A percentile compares a stretch with the other conserved stretches of the same genome.
These are phyloP conservation scores for Zalerion maritima DNA, from an alignment of 495 filamentous ascomycete genomes.

Conservation along the genomic window DNA sequence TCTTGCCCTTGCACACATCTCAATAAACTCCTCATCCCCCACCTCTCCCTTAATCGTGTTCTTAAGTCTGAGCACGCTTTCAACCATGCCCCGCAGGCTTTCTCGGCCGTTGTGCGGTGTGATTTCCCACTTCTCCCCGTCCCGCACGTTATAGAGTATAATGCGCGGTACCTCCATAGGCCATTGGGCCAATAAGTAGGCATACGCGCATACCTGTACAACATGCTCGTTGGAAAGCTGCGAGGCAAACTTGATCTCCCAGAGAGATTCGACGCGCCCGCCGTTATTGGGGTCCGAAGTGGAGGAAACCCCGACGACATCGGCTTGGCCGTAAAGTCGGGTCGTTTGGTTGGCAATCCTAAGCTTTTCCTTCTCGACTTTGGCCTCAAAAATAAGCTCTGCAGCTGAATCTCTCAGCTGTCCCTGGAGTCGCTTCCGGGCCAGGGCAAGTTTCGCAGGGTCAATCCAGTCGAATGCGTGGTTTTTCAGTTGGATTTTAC, in stretches of 20 bases:
- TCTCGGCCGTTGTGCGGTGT: constrained; percentile 1
- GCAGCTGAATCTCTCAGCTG: constrained; percentile 1
- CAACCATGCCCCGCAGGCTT: constrained; percentile 6
- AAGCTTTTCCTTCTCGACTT: neutral
- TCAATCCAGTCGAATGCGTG: constrained; percentile 4
- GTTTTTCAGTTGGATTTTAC: constrained; percentile 2
- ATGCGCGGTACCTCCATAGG: neutral
- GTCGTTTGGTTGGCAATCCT: constrained; percentile 1
- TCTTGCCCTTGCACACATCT: too few species aligned
- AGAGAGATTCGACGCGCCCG: neutral
- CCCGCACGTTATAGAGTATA: neutral
- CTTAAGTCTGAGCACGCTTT: constrained; percentile 6
- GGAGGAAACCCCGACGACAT: constrained; percentile 1
- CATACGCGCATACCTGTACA: constrained; percentile 1
- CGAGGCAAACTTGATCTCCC: constrained; percentile 1
- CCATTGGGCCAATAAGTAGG: neutral
- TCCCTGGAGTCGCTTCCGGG: constrained; percentile 2
- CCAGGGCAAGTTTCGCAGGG: constrained; percentile 1
- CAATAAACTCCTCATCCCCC: too few species aligned
- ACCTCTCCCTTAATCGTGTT: too few species aligned
- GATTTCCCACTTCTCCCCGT: constrained; percentile 1
- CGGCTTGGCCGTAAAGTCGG: constrained; percentile 2
- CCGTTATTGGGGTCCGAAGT: constrained; percentile 1
- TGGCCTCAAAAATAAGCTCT: constrained; percentile 1
- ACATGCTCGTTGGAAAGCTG: neutral